phyloP scores from a whole-genome alignment of 139 green algal species.

The Tetratostichococcus sp. region DNA sequence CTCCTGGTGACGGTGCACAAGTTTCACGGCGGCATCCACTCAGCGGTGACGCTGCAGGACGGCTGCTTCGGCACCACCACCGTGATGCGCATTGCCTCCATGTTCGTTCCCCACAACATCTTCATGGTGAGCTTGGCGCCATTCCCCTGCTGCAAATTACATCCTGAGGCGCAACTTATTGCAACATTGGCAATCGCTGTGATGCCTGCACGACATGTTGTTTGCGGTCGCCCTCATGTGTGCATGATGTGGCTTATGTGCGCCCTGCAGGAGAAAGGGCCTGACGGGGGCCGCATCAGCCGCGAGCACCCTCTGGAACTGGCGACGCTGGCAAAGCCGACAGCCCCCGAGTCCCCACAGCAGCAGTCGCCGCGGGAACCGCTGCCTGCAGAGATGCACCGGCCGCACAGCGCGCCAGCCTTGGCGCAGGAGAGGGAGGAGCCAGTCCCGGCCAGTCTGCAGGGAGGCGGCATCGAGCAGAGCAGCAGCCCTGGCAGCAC shows the following conservation, averaged over 20 bases:
- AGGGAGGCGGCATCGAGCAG: too few species aligned
- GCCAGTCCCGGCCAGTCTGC: background rate
- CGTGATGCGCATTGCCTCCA: constrained; percentile 33
- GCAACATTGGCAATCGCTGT: too few species aligned
- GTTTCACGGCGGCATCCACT: background rate
- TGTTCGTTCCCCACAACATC: constrained; percentile 19
- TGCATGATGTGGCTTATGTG: background rate
- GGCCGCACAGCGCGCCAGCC: background rate
- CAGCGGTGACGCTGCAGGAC: constrained; percentile 29
- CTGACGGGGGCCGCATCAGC: background rate
- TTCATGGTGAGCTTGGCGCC: background rate
- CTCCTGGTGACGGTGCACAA: background rate
- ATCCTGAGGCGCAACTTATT: too few species aligned
- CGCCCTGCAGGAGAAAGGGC: background rate
- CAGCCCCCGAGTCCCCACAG: background rate
- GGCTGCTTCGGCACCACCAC: constrained; percentile 31
- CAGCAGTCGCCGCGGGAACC: too few species aligned
- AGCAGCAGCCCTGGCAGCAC: too few species aligned
- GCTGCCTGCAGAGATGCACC: too few species aligned
- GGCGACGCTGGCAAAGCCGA: constrained; percentile 3
- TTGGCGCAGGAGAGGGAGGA: background rate
- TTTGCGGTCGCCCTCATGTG: too few species aligned
- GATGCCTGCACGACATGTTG: too few species aligned
- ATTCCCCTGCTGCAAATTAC: too few species aligned
- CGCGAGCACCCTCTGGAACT: background rate